phyloP scores from a whole-genome alignment of 2,329 filamentous ascomycete species.

The Penicillium rolfsii region DNA sequence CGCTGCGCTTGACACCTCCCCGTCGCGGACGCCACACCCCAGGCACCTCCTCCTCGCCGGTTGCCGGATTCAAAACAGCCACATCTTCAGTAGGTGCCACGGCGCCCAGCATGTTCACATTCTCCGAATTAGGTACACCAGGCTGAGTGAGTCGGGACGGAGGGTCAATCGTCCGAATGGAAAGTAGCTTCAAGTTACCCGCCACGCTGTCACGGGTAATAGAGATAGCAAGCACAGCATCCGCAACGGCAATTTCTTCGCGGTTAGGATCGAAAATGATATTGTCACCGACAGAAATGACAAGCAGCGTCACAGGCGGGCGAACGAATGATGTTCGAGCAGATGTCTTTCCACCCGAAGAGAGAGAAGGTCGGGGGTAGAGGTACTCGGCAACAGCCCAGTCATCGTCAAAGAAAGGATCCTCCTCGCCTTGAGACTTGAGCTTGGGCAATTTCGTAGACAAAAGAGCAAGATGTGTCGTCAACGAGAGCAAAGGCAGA shows the following conservation, averaged over 20 bases:
- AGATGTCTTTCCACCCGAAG: slow-evolving; percentile 25
- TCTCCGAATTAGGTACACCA: slow-evolving; percentile 67
- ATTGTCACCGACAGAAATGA: slow-evolving; percentile 82
- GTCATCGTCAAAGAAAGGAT: slow-evolving; percentile 97
- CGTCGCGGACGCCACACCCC: slow-evolving; percentile 85
- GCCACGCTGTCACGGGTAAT: slow-evolving; percentile 54
- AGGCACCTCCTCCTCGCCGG: slow-evolving; percentile 61
- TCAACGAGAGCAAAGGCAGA: slow-evolving; percentile 86
- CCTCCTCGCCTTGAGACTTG: slow-evolving; percentile 89
- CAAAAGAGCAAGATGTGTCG: slow-evolving; percentile 89
- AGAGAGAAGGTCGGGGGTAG: slow-evolving; percentile 60
- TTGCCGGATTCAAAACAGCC: slow-evolving; percentile 48
- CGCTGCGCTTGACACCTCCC: slow-evolving; percentile 76
- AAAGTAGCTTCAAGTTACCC: slow-evolving; percentile 62
- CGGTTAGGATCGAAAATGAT: slow-evolving; percentile 91
- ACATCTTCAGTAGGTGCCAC: slow-evolving; percentile 48
- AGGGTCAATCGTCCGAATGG: slow-evolving; percentile 73
- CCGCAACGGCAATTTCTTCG: slow-evolving; percentile 91
- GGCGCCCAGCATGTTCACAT: slow-evolving; percentile 55
- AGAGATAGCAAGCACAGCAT: slow-evolving; percentile 84
- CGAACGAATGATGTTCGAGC: slow-evolving; percentile 48
- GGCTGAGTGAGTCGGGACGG: slow-evolving; percentile 73
- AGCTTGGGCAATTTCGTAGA: slow-evolving; percentile 81
- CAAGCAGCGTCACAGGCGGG: slow-evolving; percentile 87
- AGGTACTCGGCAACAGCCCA: slow-evolving; percentile 83